Percentiles rank a stretch among this genome's conserved stretches.
Evolutionary conservation across 768 basidiomycete species (phyloP).

Genomic region (Cantharellus cinnabarinus): DNA sequence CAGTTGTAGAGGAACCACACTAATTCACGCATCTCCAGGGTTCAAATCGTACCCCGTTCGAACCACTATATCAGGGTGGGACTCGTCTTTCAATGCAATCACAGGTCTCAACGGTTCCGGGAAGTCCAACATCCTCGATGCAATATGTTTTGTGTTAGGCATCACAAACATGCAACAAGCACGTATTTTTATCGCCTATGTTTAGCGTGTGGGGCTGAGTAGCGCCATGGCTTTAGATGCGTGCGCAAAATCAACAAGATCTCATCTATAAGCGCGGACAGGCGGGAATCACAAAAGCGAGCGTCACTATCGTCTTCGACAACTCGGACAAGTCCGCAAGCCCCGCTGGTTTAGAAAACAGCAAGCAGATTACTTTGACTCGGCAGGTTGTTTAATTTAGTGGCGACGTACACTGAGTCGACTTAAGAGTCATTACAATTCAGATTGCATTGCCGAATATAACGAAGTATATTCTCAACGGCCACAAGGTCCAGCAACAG

Average conservation of each 20-base stretch:
- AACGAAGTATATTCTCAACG: conserved; percentile 89
- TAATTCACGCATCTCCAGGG: conserved; percentile 24
- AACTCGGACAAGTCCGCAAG: conserved; percentile 76
- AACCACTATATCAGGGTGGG: conserved; percentile 93
- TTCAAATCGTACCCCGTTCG: conserved; percentile 97
- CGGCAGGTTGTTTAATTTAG: conserved; percentile 46
- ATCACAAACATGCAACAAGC: conserved; percentile 94
- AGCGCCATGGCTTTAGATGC: conserved; percentile 32
- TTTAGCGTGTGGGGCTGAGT: background rate
- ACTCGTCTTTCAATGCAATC: conserved; percentile 95
- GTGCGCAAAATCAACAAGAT: conserved; percentile 87
- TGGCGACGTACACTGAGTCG: background rate
- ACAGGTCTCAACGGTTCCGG: conserved; percentile 75
- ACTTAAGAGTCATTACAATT: background rate
- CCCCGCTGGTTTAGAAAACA: conserved; percentile 62
- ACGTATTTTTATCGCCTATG: conserved; percentile 9
- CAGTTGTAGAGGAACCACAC: background rate
- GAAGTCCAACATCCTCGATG: conserved; percentile 98
- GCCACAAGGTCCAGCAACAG: conserved; percentile 78
- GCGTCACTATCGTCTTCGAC: conserved; percentile 96
- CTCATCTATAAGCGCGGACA: conserved; percentile 98
- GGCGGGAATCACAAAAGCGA: conserved; percentile 90
- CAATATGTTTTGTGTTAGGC: conserved; percentile 95
- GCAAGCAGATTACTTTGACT: conserved; percentile 84
- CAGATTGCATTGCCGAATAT: conserved; percentile 86